Percentiles rank a stretch among this genome's conserved stretches.
Conservation (phyloP, 2,329 filamentous ascomycete genomes). For the Beauveria sp. region DNA sequence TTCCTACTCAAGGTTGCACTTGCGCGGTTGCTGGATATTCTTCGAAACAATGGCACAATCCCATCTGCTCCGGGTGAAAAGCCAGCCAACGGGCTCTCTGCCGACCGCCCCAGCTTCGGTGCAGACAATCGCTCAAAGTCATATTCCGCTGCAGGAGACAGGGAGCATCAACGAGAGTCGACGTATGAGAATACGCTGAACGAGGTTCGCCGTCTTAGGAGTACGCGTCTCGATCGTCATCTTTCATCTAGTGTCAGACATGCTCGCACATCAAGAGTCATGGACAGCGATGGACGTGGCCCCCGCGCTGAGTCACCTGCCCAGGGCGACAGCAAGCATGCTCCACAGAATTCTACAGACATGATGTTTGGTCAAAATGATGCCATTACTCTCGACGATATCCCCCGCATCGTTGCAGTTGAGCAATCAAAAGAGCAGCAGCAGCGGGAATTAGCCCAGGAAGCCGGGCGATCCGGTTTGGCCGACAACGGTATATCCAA, state of each 20-base stretch:
- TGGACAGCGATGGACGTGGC: conserved; percentile 56
- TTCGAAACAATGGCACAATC: conserved; percentile 74
- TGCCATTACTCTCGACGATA: conserved; percentile 89
- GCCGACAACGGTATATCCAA: conserved; percentile 41
- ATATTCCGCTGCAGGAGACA: conserved; percentile 49
- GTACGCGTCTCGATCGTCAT: conserved; percentile 89
- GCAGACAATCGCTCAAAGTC: conserved; percentile 68
- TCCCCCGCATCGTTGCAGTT: conserved; percentile 88
- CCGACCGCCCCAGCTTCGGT: conserved; percentile 44
- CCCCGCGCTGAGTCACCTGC: conserved; percentile 70
- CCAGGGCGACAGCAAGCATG: conserved; percentile 39
- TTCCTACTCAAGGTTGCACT: conserved; percentile 88
- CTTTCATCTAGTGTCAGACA: conserved; percentile 89
- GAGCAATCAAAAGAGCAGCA: conserved; percentile 90
- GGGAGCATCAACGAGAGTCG: conserved; percentile 57
- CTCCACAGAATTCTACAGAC: conserved; percentile 54
- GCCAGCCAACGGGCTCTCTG: conserved; percentile 33
- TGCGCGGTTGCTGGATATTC: conserved; percentile 77
- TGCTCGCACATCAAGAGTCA: conserved; percentile 82
- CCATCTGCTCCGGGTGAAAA: conserved; percentile 67
- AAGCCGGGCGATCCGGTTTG: conserved; percentile 53
- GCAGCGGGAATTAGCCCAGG: conserved; percentile 42
- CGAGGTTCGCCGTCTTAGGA: conserved; percentile 84
- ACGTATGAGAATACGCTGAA: conserved; percentile 94
- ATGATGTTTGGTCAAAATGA: conserved; percentile 86